These are phyloP conservation scores for Penicillium coprophilum DNA, from an alignment of 495 filamentous ascomycete genomes.

Conservation along the genomic window DNA sequence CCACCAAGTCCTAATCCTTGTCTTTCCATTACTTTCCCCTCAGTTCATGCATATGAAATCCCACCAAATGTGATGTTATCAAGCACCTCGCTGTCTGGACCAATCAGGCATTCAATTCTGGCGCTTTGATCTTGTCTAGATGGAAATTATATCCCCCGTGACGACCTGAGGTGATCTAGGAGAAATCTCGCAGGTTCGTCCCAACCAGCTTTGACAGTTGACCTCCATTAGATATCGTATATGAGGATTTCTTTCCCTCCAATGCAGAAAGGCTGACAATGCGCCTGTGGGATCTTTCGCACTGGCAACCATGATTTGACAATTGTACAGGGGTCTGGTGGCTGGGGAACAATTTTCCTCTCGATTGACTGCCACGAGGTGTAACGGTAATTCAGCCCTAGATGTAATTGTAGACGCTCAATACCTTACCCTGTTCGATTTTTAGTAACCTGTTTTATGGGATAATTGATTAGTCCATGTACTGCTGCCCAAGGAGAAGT, in stretches of 20 bases:
- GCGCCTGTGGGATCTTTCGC: conserved; percentile 3
- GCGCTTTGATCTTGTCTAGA: conserved; percentile 4
- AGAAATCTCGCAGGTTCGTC: conserved; percentile 14
- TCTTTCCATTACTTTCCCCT: conserved; percentile 12
- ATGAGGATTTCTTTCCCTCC: conserved; percentile 18
- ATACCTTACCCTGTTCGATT: conserved; percentile 16
- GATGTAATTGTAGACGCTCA: conserved; percentile 24
- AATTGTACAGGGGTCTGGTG: conserved; percentile 21
- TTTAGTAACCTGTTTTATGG: not conserved
- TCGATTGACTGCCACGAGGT: conserved; percentile 25
- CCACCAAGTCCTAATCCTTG: not conserved
- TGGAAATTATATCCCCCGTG: conserved; percentile 16
- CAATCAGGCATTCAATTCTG: conserved; percentile 14
- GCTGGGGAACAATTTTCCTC: conserved; percentile 8
- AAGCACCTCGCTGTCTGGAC: conserved; percentile 13
- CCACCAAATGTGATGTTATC: conserved; percentile 17
- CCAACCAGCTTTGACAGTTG: conserved; percentile 12
- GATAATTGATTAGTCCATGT: conserved; percentile 11
- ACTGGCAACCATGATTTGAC: conserved; percentile 21
- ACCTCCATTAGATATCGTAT: conserved; percentile 14
- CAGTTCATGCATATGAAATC: conserved; percentile 10
- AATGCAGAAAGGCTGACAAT: conserved; percentile 18
- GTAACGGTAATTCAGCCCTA: conserved; percentile 26
- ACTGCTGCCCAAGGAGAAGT: conserved; percentile 22
- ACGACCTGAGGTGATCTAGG: conserved; percentile 7